Evolutionary conservation across 2,329 filamentous ascomycete species (phyloP).

Genomic region (Penicillium sp.): DNA sequence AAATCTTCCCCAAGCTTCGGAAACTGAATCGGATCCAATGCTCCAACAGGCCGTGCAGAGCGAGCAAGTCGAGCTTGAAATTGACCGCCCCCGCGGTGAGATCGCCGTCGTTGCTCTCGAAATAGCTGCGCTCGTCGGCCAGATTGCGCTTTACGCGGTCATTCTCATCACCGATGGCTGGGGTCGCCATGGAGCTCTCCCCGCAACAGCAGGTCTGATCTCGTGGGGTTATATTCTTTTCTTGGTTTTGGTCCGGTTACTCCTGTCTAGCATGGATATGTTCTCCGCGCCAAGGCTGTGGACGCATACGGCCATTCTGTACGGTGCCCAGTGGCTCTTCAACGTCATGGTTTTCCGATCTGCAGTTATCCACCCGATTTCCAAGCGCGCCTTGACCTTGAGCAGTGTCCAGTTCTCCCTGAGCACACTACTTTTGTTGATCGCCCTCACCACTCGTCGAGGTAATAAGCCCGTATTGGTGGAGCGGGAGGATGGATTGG

Average conservation of each 20-base stretch:
- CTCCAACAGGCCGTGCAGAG: slow-evolving; percentile 56
- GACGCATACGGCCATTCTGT: slow-evolving; percentile 89
- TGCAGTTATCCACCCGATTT: slow-evolving; percentile 73
- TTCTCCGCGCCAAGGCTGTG: slow-evolving; percentile 75
- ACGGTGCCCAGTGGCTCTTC: slow-evolving; percentile 79
- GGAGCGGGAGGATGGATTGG: slow-evolving; percentile 84
- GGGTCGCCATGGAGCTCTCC: slow-evolving; percentile 58
- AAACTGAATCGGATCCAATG: slow-evolving; percentile 58
- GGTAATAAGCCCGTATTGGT: slow-evolving; percentile 87
- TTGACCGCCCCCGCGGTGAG: slow-evolving; percentile 76
- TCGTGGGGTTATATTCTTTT: slow-evolving; percentile 80
- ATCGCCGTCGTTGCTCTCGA: slow-evolving; percentile 71
- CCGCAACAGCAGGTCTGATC: slow-evolving; percentile 66
- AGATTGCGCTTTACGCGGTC: slow-evolving; percentile 69
- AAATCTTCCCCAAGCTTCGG: slow-evolving; percentile 57
- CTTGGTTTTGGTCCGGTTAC: slow-evolving; percentile 70
- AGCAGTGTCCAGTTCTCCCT: slow-evolving; percentile 74
- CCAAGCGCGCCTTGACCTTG: slow-evolving; percentile 62
- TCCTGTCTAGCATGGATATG: slow-evolving; percentile 61
- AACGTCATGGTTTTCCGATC: slow-evolving; percentile 79
- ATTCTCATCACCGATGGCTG: slow-evolving; percentile 64
- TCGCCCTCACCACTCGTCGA: slow-evolving; percentile 80
- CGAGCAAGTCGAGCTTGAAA: slow-evolving; percentile 56
- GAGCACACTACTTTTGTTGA: slow-evolving; percentile 69
- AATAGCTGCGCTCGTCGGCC: slow-evolving; percentile 69